phyloP scores from a whole-genome alignment of 768 basidiomycete genomes.

The Lactifluus echinatus region DNA sequence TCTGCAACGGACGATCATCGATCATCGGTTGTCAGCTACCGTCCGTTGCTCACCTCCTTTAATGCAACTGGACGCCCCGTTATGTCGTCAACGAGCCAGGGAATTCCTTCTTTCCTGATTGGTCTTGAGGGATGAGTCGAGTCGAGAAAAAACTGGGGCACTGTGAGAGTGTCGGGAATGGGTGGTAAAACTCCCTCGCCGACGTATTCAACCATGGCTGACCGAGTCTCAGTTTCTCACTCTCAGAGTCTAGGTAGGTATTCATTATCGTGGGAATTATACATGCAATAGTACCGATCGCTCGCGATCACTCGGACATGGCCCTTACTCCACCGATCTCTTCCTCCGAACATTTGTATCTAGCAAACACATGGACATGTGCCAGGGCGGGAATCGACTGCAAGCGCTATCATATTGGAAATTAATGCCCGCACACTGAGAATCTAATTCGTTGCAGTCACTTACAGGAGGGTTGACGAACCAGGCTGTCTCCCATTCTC shows the following conservation, averaged over 20 bases:
- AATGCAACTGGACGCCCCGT: conserved; percentile 27
- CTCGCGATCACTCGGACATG: not conserved
- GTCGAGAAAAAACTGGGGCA: not conserved
- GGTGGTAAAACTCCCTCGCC: not conserved
- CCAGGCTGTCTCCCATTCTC: conserved; percentile 86
- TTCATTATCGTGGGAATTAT: too few relatives aligned
- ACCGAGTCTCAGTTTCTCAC: too few relatives aligned
- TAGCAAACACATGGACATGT: conserved; percentile 83
- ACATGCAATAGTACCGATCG: too few relatives aligned
- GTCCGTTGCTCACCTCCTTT: conserved; percentile 33
- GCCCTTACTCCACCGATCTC: too few relatives aligned
- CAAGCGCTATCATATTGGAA: conserved; percentile 47
- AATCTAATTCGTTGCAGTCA: conserved; percentile 4
- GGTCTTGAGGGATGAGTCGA: not conserved
- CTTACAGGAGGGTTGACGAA: conserved; percentile 83
- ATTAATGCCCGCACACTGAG: not conserved
- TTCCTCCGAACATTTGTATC: conserved; percentile 34
- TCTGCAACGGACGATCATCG: conserved; percentile 18
- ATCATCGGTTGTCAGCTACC: not conserved
- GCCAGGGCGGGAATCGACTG: conserved; percentile 77
- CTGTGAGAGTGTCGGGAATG: not conserved
- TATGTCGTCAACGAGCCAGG: conserved; percentile 35
- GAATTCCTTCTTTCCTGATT: conserved; percentile 3
- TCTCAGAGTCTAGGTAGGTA: too few relatives aligned
- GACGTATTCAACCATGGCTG: not conserved